These are phyloP conservation scores for Clarireedia homoeocarpa DNA, from an alignment of 2,329 filamentous ascomycete genomes.

Conservation along the genomic window DNA sequence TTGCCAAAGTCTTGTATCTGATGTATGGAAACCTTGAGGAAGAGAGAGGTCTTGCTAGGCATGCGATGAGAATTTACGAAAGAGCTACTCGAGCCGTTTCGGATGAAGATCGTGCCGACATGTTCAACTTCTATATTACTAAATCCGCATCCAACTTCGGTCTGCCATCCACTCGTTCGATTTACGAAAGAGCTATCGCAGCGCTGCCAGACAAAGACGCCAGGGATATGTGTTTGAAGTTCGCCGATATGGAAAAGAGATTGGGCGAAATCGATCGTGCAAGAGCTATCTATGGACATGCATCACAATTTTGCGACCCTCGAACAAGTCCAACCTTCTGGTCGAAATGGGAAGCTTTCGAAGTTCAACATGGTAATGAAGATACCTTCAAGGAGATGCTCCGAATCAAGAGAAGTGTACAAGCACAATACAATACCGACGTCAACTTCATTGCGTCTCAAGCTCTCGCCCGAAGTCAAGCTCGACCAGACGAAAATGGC, in stretches of 20 bases:
- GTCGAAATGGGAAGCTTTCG: constrained; percentile 95
- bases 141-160: constrained; percentile 98
- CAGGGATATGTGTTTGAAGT: constrained; percentile 97
- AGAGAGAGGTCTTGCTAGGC: constrained; percentile 84
- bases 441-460: constrained; percentile 98
- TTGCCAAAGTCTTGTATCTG: constrained; percentile 90
- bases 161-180: constrained; percentile 84
- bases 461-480: constrained; percentile 75
- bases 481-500: constrained; percentile 36
- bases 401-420: constrained; percentile 91
- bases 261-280: constrained; percentile 92
- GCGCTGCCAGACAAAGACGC: constrained; percentile 90
- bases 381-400: constrained; percentile 99
- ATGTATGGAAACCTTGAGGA: constrained; percentile 99
- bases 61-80: constrained; percentile 99
- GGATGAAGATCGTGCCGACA: constrained; percentile 88
- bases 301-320: constrained; percentile 94
- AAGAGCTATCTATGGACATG: constrained; percentile 91
- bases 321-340: constrained; percentile 85
- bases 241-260: constrained; percentile 91
- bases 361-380: constrained; percentile 96
- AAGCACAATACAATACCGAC: constrained; percentile 97
- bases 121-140: constrained; percentile 99
- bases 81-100: constrained; percentile 89
- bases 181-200: constrained; percentile 92